phyloP scores from a whole-genome alignment of 345 rosid genomes.

The Murraya paniculata region DNA sequence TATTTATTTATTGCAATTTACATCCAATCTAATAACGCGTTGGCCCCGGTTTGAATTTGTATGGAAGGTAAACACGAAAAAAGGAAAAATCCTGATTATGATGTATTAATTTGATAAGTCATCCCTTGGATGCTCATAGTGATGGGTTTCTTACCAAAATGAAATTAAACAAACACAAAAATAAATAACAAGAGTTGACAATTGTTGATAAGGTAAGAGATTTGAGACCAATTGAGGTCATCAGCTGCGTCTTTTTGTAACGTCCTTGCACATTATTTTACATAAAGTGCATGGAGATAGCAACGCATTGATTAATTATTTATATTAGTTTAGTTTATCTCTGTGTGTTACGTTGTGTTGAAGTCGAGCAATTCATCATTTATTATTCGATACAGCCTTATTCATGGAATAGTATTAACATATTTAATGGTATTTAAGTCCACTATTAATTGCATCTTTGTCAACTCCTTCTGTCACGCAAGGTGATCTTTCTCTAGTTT shows the following conservation, averaged over 20 bases:
- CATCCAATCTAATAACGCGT: not conserved
- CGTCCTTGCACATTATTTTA: slow-evolving; percentile 17
- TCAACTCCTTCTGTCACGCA: slow-evolving; percentile 31
- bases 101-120: slow-evolving; percentile 4
- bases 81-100: not conserved
- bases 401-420: slow-evolving; percentile 13
- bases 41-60: not conserved
- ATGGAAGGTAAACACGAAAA: not conserved
- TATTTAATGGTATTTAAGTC: slow-evolving; percentile 13
- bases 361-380: slow-evolving; percentile 3
- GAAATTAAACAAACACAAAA: not conserved
- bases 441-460: slow-evolving; percentile 23
- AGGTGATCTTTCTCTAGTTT: slow-evolving; percentile 3
- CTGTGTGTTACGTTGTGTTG: not conserved
- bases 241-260: slow-evolving; percentile 33
- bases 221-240: slow-evolving; percentile 33
- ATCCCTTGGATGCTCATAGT: slow-evolving; percentile 23
- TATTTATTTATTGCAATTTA: not conserved
- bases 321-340: not conserved
- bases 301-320: not conserved
- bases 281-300: slow-evolving; percentile 31
- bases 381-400: slow-evolving; percentile 15
- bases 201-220: slow-evolving; percentile 18
- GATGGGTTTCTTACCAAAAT: slow-evolving; percentile 21
- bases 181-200: slow-evolving; percentile 33